Conservation (phyloP, 129 eudicot genomes). For the Rutidosis leptorrhynchoides region DNA sequence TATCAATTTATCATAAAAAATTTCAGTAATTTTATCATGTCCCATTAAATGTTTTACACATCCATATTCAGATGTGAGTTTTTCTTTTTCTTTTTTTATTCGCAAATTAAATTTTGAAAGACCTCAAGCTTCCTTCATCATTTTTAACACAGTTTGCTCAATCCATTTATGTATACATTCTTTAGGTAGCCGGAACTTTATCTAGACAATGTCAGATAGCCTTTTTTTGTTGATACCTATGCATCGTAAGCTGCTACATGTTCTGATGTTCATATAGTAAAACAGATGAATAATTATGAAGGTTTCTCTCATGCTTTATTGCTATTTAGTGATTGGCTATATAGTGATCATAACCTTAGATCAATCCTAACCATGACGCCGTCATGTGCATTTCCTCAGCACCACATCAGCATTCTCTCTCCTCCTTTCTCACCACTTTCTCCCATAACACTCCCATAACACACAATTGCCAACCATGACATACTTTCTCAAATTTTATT, state of each 20-base stretch:
- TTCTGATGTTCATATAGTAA: background rate
- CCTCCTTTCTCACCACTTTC: too few relatives aligned
- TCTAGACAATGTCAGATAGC: background rate
- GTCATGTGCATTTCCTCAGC: too few relatives aligned
- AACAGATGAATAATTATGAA: background rate
- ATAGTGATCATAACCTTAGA: too few relatives aligned
- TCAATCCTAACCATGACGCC: too few relatives aligned
- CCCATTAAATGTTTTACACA: slow-evolving; percentile 37
- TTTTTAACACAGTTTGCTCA: slow-evolving; percentile 88
- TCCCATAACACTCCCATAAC: too few relatives aligned
- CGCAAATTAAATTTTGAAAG: slow-evolving; percentile 79
- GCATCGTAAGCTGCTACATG: background rate
- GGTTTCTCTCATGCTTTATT: background rate
- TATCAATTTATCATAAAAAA: too few relatives aligned
- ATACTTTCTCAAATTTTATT: too few relatives aligned
- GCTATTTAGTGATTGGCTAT: background rate
- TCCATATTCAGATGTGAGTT: slow-evolving; percentile 79
- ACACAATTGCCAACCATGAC: too few relatives aligned
- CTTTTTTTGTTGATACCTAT: background rate
- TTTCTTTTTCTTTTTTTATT: too few relatives aligned
- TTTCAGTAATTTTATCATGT: background rate
- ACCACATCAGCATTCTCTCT: too few relatives aligned
- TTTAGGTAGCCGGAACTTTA: slow-evolving; percentile 13
- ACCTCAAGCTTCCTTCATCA: slow-evolving; percentile 91
- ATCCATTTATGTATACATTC: slow-evolving; percentile 61